Conservation (phyloP, 495 filamentous ascomycete species). For the Lepidopterella palustris region DNA sequence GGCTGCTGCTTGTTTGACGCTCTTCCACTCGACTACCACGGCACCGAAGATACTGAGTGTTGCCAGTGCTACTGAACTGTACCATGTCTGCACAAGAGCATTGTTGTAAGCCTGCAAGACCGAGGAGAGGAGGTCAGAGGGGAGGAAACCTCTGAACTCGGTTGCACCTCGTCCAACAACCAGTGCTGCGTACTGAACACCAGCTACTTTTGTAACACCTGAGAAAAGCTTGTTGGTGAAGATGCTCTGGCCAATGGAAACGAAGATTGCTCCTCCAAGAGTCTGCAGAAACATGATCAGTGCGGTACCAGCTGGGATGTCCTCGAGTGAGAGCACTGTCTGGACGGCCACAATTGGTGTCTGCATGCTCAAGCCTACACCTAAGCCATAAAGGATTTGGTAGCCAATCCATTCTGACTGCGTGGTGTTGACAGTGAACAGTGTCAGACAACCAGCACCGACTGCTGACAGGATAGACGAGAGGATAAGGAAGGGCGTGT, state of each 20-base stretch:
- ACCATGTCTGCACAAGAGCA: neutral
- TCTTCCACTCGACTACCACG: neutral
- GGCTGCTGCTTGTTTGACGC: neutral
- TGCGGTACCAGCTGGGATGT: conserved; percentile 7
- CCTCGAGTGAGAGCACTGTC: neutral
- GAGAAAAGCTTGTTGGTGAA: conserved; percentile 12
- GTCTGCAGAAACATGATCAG: conserved; percentile 18
- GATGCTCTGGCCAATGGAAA: conserved; percentile 6
- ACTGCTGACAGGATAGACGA: conserved; percentile 11
- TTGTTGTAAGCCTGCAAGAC: neutral
- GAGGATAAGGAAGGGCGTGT: neutral
- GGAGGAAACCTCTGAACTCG: neutral
- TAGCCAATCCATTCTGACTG: conserved; percentile 15
- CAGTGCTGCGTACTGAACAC: neutral
- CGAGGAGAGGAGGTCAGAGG: neutral
- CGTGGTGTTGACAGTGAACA: neutral
- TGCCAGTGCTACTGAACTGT: neutral
- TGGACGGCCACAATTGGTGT: neutral
- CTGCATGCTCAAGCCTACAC: conserved; percentile 6
- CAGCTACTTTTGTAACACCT: neutral
- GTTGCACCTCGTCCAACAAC: neutral
- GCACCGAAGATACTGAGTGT: neutral
- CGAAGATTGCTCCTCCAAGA: conserved; percentile 10
- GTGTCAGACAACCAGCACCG: conserved; percentile 15
- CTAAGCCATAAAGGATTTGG: conserved; percentile 4